Conservation (phyloP, 2,329 filamentous ascomycete genomes). For the Lasiodiplodia citricola region DNA sequence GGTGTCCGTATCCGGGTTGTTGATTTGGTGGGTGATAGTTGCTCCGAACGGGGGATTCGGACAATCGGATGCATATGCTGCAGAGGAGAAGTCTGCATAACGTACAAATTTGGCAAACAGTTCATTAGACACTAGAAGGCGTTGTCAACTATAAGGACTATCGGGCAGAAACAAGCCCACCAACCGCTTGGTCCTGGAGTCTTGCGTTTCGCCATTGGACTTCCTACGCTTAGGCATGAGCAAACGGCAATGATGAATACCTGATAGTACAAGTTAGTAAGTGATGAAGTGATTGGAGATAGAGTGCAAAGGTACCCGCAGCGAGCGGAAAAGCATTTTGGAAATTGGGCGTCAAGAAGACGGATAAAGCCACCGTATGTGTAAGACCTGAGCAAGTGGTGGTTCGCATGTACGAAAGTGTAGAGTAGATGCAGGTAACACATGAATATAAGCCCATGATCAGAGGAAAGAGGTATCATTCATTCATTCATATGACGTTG, state of each 20-base stretch:
- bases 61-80: constrained; percentile 20
- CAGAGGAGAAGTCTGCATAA: constrained; percentile 19
- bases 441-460: not conserved
- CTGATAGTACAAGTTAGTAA: not conserved
- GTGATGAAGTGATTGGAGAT: not conserved
- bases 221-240: not conserved
- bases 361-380: not conserved
- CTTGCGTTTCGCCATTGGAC: not conserved
- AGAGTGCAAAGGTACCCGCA: not conserved
- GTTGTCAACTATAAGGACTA: not conserved
- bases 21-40: constrained; percentile 1
- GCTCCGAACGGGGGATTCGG: constrained; percentile 15
- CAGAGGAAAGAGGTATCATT: not conserved
- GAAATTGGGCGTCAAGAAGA: not conserved
- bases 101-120: constrained; percentile 2
- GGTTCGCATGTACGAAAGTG: not conserved
- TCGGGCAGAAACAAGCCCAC: not conserved
- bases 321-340: not conserved
- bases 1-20: constrained; percentile 14
- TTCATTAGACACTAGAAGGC: not conserved
- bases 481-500: not conserved
- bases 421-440: not conserved
- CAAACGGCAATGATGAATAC: not conserved
- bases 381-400: not conserved
- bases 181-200: constrained; percentile 1